Percentiles rank a stretch among this genome's conserved stretches.
phyloP scores from a whole-genome alignment of 495 filamentous ascomycete species.

The Paragyromitra xinjiangensis region DNA sequence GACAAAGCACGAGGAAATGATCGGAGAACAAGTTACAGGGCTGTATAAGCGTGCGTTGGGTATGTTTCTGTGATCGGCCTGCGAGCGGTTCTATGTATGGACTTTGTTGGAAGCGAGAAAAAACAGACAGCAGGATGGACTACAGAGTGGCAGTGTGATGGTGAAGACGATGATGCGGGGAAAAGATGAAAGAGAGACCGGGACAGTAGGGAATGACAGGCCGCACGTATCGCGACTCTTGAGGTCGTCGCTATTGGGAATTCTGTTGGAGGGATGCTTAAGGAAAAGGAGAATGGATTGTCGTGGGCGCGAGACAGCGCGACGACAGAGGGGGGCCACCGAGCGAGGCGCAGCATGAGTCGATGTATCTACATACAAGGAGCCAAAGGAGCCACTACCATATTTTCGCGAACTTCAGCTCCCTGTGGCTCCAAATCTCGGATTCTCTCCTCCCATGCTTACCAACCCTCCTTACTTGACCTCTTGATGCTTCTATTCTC shows the following conservation, averaged over 20 bases:
- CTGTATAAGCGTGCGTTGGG: slow-evolving; percentile 33
- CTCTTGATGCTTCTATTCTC: slow-evolving; percentile 41
- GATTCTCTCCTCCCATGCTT: slow-evolving; percentile 21
- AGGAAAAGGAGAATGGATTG: slow-evolving; percentile 37
- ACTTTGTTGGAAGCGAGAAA: slow-evolving; percentile 12
- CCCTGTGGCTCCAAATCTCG: slow-evolving; percentile 1
- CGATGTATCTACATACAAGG: slow-evolving; percentile 13
- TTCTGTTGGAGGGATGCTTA: slow-evolving; percentile 35
- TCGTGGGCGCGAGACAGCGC: slow-evolving; percentile 13
- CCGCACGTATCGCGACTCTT: slow-evolving; percentile 45
- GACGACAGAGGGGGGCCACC: slow-evolving; percentile 30
- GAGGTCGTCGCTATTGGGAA: slow-evolving; percentile 37
- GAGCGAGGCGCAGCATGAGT: slow-evolving; percentile 43
- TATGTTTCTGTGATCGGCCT: slow-evolving; percentile 47
- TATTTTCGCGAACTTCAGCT: slow-evolving; percentile 32
- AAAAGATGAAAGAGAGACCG: slow-evolving; percentile 32
- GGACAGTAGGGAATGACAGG: slow-evolving; percentile 44
- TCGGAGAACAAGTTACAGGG: slow-evolving; percentile 27
- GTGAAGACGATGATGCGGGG: neutral
- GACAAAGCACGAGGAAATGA: slow-evolving; percentile 25
- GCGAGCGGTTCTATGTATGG: slow-evolving; percentile 41
- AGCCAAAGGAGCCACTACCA: slow-evolving; percentile 11
- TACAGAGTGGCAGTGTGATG: slow-evolving; percentile 38
- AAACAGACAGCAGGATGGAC: slow-evolving; percentile 25
- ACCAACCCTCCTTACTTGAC: slow-evolving; percentile 30